Evolutionary conservation across 2,329 filamentous ascomycete species (phyloP).

Genomic region (Biscogniauxia sp.): DNA sequence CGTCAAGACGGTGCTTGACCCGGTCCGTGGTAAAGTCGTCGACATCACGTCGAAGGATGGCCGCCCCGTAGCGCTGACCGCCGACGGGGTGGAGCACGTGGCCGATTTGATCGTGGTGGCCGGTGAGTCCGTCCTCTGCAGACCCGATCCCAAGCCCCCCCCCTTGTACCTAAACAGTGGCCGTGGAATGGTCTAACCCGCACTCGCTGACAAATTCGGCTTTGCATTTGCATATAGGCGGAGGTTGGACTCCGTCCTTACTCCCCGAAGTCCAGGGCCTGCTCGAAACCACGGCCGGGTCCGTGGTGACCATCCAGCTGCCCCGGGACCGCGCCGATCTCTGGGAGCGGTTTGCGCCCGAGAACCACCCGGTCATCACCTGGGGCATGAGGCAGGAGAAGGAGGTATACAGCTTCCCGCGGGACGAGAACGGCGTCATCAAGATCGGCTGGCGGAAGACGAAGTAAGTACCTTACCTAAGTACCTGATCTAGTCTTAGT

Average conservation of each 20-base stretch:
- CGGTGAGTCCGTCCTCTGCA: conserved; percentile 9
- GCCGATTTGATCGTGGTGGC: conserved; percentile 35
- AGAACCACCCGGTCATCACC: conserved; percentile 45
- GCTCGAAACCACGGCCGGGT: conserved; percentile 25
- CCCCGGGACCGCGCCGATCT: conserved; percentile 35
- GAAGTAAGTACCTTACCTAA: conserved; percentile 39
- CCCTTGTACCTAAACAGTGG: no score
- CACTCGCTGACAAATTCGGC: conserved; percentile 25
- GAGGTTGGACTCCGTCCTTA: conserved; percentile 22
- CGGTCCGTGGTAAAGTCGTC: conserved; percentile 20
- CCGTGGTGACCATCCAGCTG: conserved; percentile 35
- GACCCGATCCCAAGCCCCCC: no score
- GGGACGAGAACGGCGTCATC: conserved; percentile 40
- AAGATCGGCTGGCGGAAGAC: conserved; percentile 51
- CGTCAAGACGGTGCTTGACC: conserved; percentile 41
- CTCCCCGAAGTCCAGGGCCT: conserved; percentile 19
- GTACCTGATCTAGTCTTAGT: no score
- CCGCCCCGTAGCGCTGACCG: conserved; percentile 15
- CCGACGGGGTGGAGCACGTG: conserved; percentile 17
- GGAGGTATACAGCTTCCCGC: conserved; percentile 47
- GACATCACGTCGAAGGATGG: conserved; percentile 10
- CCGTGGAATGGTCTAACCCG: neutral
- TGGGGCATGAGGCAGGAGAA: conserved; percentile 39
- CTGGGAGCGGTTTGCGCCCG: conserved; percentile 39
- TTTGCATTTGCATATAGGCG: conserved; percentile 11